Percentiles rank a stretch among this genome's conserved stretches.
These are phyloP conservation scores for Taphrina deformans DNA, from an alignment of 1,139 yeast genomes.

Conservation along the genomic window DNA sequence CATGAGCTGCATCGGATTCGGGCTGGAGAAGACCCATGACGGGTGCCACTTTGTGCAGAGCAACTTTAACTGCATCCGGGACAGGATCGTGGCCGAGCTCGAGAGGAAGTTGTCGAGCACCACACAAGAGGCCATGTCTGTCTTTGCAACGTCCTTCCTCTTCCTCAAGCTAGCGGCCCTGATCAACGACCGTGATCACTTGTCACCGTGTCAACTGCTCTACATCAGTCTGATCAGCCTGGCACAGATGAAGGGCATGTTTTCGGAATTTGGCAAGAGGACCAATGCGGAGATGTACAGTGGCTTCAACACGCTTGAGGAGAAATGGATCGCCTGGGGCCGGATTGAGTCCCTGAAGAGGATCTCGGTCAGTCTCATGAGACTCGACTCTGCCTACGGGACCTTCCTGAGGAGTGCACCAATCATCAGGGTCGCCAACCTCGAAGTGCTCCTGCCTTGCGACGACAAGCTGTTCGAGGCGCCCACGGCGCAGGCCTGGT, in stretches of 20 bases:
- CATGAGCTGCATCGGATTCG: conserved; percentile 28
- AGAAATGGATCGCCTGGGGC: conserved; percentile 30
- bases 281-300: conserved; percentile 1
- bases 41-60: conserved; percentile 24
- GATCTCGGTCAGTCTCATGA: conserved; percentile 23
- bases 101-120: conserved; percentile 22
- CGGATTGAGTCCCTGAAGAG: conserved; percentile 28
- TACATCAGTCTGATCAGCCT: conserved; percentile 29
- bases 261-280: conserved; percentile 21
- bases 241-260: conserved; percentile 32
- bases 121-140: conserved; percentile 24
- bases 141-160: conserved; percentile 26
- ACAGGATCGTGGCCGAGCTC: conserved; percentile 23
- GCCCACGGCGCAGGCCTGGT: conserved; percentile 27
- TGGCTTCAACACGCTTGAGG: conserved; percentile 2
- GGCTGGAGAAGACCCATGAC: conserved; percentile 6
- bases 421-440: conserved; percentile 11
- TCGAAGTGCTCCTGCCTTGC: conserved; percentile 30
- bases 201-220: conserved; percentile 29
- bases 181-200: conserved; percentile 23
- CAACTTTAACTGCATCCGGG: conserved; percentile 22
- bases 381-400: conserved; percentile 31
- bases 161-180: conserved; percentile 30
- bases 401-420: conserved; percentile 18
- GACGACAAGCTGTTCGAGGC: conserved; percentile 27